These are phyloP conservation scores for Fragaria vesca DNA, from an alignment of 306 rosid genomes.

Conservation along the genomic window DNA sequence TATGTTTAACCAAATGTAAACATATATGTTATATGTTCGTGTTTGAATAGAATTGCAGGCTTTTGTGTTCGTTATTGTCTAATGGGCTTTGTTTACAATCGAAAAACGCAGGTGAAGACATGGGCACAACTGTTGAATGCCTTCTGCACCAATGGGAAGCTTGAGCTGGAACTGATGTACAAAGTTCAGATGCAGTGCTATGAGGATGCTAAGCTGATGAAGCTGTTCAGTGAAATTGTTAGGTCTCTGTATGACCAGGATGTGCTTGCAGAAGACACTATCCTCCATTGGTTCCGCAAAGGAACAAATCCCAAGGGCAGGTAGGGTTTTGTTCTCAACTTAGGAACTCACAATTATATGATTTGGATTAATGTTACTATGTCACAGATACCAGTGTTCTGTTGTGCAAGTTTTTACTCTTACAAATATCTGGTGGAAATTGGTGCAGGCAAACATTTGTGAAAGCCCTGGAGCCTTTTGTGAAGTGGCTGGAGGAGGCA, in stretches of 20 bases:
- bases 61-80: background rate
- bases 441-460: constrained; percentile 88
- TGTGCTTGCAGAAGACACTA: constrained; percentile 96
- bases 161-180: constrained; percentile 95
- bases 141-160: constrained; percentile 91
- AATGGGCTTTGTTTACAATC: background rate
- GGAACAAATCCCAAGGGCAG: constrained; percentile 97
- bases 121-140: constrained; percentile 89
- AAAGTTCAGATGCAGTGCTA: constrained; percentile 99
- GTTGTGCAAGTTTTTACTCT: too few relatives aligned
- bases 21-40: background rate
- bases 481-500: constrained; percentile 99
- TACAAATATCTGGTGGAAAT: constrained; percentile 16
- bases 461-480: constrained; percentile 92
- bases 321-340: constrained; percentile 31
- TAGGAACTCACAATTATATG: background rate
- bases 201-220: constrained; percentile 99
- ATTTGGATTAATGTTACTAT: background rate
- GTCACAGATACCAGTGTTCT: background rate
- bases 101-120: constrained; percentile 70
- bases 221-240: constrained; percentile 84
- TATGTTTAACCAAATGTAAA: background rate
- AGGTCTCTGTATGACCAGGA: constrained; percentile 94
- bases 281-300: constrained; percentile 88
- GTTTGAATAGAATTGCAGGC: background rate